Percentiles rank a stretch among this genome's conserved stretches.
These are phyloP conservation scores for Trametes coccinea DNA, from an alignment of 768 basidiomycete species.

Conservation along the genomic window DNA sequence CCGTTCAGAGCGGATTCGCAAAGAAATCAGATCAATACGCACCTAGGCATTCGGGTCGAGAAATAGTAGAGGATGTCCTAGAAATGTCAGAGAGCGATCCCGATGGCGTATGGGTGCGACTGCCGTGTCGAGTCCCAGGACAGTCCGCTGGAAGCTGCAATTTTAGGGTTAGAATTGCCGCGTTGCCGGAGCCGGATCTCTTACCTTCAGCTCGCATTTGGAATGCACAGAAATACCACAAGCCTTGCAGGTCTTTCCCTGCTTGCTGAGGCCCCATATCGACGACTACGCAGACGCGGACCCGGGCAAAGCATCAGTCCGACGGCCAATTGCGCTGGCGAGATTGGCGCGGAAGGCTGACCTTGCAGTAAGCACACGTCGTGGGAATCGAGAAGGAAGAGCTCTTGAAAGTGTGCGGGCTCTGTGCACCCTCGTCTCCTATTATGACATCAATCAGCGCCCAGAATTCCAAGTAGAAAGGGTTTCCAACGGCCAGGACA, in stretches of 20 bases:
- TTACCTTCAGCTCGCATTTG: slow-evolving; percentile 85
- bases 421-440: slow-evolving; percentile 75
- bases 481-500: neutral
- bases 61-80: slow-evolving; percentile 36
- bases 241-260: slow-evolving; percentile 79
- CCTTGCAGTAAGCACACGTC: slow-evolving; percentile 81
- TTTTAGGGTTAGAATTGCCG: too few relatives aligned
- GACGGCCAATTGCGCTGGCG: neutral
- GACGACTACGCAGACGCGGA: slow-evolving; percentile 50
- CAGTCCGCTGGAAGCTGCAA: slow-evolving; percentile 76
- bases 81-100: slow-evolving; percentile 23
- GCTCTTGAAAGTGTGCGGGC: slow-evolving; percentile 80
- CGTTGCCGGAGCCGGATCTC: neutral
- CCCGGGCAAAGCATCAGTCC: neutral
- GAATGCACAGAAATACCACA: slow-evolving; percentile 81
- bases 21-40: neutral
- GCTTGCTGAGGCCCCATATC: slow-evolving; percentile 86
- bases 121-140: slow-evolving; percentile 31
- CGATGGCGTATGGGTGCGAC: slow-evolving; percentile 18
- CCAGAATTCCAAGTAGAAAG: neutral
- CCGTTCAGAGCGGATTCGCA: neutral
- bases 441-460: slow-evolving; percentile 12
- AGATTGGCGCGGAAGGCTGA: slow-evolving; percentile 30
- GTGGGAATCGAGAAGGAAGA: slow-evolving; percentile 87
- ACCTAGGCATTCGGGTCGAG: slow-evolving; percentile 33